phyloP scores from a whole-genome alignment of 1,139 yeast species.

The Candida sp. region DNA sequence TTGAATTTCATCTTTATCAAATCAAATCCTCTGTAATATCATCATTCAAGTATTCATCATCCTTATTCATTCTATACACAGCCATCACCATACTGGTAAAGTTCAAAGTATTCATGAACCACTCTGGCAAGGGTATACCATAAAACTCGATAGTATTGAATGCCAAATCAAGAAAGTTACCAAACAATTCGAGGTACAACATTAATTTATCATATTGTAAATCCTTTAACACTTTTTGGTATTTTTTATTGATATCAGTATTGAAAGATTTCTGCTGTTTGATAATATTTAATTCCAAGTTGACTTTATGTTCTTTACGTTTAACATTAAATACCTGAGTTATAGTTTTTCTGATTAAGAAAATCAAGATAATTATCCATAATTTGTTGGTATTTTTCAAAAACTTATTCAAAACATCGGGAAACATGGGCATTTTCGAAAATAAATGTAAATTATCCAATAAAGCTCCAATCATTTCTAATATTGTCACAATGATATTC shows the following conservation, averaged over 20 bases:
- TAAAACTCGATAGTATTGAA: slow-evolving; percentile 42
- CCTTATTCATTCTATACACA: slow-evolving; percentile 49
- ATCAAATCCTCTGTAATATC: slow-evolving; percentile 44
- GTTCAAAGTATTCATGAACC: slow-evolving; percentile 43
- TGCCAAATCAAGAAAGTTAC: slow-evolving; percentile 40
- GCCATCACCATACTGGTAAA: slow-evolving; percentile 49
- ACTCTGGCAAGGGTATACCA: slow-evolving; percentile 35
- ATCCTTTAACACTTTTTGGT: slow-evolving; percentile 41
- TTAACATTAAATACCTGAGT: slow-evolving; percentile 42
- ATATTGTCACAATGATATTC: slow-evolving; percentile 22
- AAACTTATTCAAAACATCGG: slow-evolving; percentile 25
- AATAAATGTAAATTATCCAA: slow-evolving; percentile 44
- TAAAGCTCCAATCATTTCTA: slow-evolving; percentile 39
- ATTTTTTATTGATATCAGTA: slow-evolving; percentile 27
- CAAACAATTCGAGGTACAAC: slow-evolving; percentile 41
- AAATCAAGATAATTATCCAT: slow-evolving; percentile 43
- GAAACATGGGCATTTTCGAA: slow-evolving; percentile 44
- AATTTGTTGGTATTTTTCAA: slow-evolving; percentile 44
- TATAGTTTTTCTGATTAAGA: slow-evolving; percentile 40
- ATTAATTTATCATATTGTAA: slow-evolving; percentile 43
- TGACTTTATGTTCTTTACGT: slow-evolving; percentile 36
- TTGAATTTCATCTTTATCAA: slow-evolving; percentile 12
- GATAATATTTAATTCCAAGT: slow-evolving; percentile 33
- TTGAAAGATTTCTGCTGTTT: slow-evolving; percentile 21
- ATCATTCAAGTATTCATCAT: slow-evolving; percentile 47